Base-by-base conservation (phyloP, 2,329 filamentous ascomycete genomes). In the Aspergillus alliaceus region DNA sequence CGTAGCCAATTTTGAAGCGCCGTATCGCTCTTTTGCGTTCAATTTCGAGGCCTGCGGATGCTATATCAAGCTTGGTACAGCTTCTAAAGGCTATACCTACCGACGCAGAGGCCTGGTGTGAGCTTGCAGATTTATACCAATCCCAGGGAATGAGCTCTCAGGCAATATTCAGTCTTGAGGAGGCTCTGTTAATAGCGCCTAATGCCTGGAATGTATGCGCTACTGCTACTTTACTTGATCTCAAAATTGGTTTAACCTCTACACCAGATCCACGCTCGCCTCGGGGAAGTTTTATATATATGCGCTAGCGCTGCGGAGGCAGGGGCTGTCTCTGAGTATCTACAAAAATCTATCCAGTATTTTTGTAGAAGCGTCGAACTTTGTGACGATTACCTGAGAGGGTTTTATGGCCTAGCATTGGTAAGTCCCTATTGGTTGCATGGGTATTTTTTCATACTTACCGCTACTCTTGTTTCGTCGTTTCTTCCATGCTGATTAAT, bases 281-380 rank as follows among this genome's bases (percentile, higher is more conserved):
- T 97, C 25, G 95, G 92, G 15, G 95, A 98, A 74, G 77, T 96
- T 31, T 80, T 90, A 39, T 91, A 91, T 71, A 86, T 96, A 77
- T 85, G 87, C 32, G 75, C 64, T 57, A 63, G 57, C 54, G 64
- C 75, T 47, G 68, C 74, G 32, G 73, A 76, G 12, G 67, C 64
- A 27, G 76, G 73, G 14, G 68, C 70, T 44, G 62, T 72, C 42
- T 56, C 72, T 56, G 77, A 82, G 70, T 79, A 85, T 66, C 78
- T 95, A 54, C 80, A 84, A 42, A 90, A 93, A 70, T 87, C 91
- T 5, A 75, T 96, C 53, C 90, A 91, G 70, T 86, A 93, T 63
- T 98, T 96, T 75, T 90, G 89, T 71, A 86, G 95, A 66, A 95
- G 92, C 69, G 86, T 98, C 63, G 95, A 99, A 77, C 84, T 99